phyloP scores from a whole-genome alignment of 371 early-diverging fungal genomes.

The Choanephora cucurbitarum region DNA sequence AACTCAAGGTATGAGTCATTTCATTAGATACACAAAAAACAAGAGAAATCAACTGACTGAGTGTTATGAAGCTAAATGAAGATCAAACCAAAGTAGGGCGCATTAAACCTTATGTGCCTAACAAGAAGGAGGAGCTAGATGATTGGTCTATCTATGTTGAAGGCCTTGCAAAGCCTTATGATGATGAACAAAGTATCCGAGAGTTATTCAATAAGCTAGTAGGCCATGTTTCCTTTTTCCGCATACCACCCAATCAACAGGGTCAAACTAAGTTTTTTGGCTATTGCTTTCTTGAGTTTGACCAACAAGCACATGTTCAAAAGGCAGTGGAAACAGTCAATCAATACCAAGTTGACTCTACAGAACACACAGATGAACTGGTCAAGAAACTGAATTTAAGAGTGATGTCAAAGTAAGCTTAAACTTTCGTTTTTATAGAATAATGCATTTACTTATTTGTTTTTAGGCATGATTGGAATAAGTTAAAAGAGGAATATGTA shows the following conservation, averaged over 20 bases:
- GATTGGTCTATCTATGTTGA: slow-evolving; percentile 51
- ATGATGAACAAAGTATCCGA: slow-evolving; percentile 22
- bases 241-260: slow-evolving; percentile 30
- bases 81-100: slow-evolving; percentile 23
- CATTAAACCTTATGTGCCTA: slow-evolving; percentile 35
- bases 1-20: slow-evolving; percentile 32
- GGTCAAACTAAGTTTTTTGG: slow-evolving; percentile 26
- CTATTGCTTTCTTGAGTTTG: slow-evolving; percentile 49
- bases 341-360: slow-evolving; percentile 4
- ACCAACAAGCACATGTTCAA: slow-evolving; percentile 23
- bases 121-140: slow-evolving; percentile 36
- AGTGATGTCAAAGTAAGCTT: slow-evolving; percentile 46
- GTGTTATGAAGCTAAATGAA: slow-evolving; percentile 7
- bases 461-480: slow-evolving; percentile 29
- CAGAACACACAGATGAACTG: not conserved
- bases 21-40: too few species aligned
- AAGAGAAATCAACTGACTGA: not conserved
- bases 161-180: slow-evolving; percentile 29
- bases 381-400: slow-evolving; percentile 22
- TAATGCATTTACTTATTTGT: not conserved
- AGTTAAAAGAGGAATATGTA: slow-evolving; percentile 35
- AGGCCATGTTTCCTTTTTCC: slow-evolving; percentile 39
- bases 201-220: slow-evolving; percentile 27
- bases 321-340: slow-evolving; percentile 33
- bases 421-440: not conserved